phyloP scores from a whole-genome alignment of 2,329 filamentous ascomycete genomes.

The Karstenula rhodostoma region DNA sequence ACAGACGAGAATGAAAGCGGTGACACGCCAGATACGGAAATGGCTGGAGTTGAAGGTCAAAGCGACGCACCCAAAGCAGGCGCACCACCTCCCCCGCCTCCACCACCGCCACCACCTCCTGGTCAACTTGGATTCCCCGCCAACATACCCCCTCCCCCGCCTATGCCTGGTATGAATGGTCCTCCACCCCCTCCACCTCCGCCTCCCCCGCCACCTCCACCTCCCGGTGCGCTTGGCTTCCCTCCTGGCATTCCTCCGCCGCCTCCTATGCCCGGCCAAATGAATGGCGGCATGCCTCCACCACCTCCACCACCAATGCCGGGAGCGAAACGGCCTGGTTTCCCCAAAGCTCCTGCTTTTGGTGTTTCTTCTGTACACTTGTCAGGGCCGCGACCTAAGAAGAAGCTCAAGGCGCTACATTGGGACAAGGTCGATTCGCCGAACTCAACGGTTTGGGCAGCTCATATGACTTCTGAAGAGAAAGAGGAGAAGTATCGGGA shows the following conservation, averaged over 20 bases:
- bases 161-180: conserved; percentile 56
- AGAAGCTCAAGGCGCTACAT: conserved; percentile 98
- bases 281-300: conserved; percentile 54
- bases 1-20: conserved; percentile 72
- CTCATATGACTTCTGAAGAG: conserved; percentile 84
- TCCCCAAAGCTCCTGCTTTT: conserved; percentile 67
- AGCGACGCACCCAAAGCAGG: conserved; percentile 75
- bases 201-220: conserved; percentile 58
- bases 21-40: conserved; percentile 4
- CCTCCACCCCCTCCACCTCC: conserved; percentile 59
- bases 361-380: conserved; percentile 69
- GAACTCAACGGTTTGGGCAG: conserved; percentile 91
- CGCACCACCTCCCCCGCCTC: conserved; percentile 54
- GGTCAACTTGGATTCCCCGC: conserved; percentile 49
- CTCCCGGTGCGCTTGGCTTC: conserved; percentile 50
- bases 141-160: conserved; percentile 51
- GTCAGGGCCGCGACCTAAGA: conserved; percentile 89
- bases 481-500: conserved; percentile 97
- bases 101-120: conserved; percentile 56
- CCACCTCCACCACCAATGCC: conserved; percentile 65
- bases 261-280: conserved; percentile 59
- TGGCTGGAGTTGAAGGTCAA: conserved; percentile 43
- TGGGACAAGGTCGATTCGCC: conserved; percentile 98
- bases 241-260: conserved; percentile 49
- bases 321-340: conserved; percentile 70